Conservation (phyloP, 1,284 basidiomycete genomes). For the Trichosporon faecale region DNA sequence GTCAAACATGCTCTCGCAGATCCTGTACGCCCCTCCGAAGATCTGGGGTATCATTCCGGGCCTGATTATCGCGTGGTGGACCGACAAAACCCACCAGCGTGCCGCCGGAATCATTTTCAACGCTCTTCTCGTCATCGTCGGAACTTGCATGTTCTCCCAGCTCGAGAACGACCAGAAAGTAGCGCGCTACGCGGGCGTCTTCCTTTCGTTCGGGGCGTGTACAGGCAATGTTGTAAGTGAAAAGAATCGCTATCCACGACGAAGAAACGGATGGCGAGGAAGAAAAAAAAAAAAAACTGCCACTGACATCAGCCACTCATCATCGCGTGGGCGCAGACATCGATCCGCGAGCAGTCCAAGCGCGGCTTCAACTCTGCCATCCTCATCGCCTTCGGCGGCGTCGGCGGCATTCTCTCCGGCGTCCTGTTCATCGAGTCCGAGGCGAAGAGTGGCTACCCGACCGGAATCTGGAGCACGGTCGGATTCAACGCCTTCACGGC, state of each 20-base stretch:
- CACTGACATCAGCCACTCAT: no score
- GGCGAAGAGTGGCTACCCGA: conserved; percentile 14
- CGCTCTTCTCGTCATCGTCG: conserved; percentile 9
- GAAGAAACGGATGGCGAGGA: no score
- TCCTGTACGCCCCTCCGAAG: conserved; percentile 52
- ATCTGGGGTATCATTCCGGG: conserved; percentile 45
- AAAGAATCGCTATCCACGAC: no score
- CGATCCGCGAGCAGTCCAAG: conserved; percentile 52
- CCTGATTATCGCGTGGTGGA: conserved; percentile 41
- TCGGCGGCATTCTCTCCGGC: conserved; percentile 52
- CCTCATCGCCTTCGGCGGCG: conserved; percentile 50
- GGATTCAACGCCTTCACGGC: conserved; percentile 8
- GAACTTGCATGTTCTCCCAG: conserved; percentile 14
- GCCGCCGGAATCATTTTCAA: conserved; percentile 11
- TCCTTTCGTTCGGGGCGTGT: conserved; percentile 48
- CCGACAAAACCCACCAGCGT: conserved; percentile 39
- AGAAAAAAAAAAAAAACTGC: no score
- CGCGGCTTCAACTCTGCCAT: conserved; percentile 46
- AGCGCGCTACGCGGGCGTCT: conserved; percentile 34
- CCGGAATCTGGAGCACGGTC: conserved; percentile 15
- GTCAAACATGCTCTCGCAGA: conserved; percentile 34
- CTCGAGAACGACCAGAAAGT: conserved; percentile 11
- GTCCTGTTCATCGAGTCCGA: conserved; percentile 20
- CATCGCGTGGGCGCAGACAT: conserved; percentile 47
- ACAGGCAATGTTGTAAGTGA: conserved; percentile 34